These are phyloP conservation scores for Blastobotrys illinoisensis DNA, from an alignment of 1,139 yeast species.

Conservation along the genomic window DNA sequence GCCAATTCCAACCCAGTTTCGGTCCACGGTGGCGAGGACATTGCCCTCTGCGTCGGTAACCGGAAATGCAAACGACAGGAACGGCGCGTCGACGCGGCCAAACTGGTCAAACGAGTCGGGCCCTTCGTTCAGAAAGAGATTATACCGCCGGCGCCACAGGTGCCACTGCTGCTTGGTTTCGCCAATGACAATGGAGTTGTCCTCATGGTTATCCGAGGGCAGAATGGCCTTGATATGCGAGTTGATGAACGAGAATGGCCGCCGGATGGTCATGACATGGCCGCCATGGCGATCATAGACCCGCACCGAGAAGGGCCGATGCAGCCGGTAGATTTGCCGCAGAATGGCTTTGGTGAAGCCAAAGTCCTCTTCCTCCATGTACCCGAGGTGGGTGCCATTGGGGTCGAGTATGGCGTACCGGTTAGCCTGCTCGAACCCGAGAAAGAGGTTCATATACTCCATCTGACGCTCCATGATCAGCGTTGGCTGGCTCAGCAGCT, in stretches of 20 bases:
- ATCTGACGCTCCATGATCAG: constrained; percentile 80
- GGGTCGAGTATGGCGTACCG: constrained; percentile 68
- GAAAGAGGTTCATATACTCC: constrained; percentile 77
- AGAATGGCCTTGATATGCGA: constrained; percentile 73
- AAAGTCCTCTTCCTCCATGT: constrained; percentile 72
- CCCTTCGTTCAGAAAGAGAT: constrained; percentile 45
- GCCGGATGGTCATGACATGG: constrained; percentile 51
- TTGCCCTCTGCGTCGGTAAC: constrained; percentile 53
- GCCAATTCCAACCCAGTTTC: constrained; percentile 94
- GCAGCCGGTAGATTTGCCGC: constrained; percentile 76
- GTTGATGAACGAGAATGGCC: constrained; percentile 85
- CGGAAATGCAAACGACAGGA: constrained; percentile 82
- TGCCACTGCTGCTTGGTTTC: constrained; percentile 94
- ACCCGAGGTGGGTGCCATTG: constrained; percentile 69
- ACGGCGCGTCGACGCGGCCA: constrained; percentile 83
- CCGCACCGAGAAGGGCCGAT: constrained; percentile 81
- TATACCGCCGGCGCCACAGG: constrained; percentile 82
- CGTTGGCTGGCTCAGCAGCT: constrained; percentile 67
- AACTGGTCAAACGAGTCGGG: constrained; percentile 55
- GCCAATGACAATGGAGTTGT: constrained; percentile 53
- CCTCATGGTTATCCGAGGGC: constrained; percentile 42
- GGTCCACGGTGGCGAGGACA: constrained; percentile 70
- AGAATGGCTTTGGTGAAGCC: constrained; percentile 64
- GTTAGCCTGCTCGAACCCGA: constrained; percentile 92
- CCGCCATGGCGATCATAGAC: constrained; percentile 70